Evolutionary conservation across 768 basidiomycete genomes (phyloP), one percentile per base, ranked within the genome.

Genomic region (Panaeolus cyanescens): DNA sequence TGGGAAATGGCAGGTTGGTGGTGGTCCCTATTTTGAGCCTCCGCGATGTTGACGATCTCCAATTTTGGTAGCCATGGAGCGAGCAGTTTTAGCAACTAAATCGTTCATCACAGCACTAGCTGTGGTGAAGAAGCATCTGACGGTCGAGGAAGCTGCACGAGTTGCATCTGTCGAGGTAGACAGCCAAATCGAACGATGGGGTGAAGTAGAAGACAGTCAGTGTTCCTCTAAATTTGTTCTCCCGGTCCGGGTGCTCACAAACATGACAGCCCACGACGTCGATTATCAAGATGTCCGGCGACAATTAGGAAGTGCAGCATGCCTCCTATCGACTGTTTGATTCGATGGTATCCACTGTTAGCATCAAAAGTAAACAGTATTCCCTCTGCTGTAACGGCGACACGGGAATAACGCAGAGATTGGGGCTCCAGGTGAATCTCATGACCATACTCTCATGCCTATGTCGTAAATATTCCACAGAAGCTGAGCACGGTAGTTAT

Each of bases 171-270:
- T 96, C 7, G 97, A 99, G 76, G 96, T 99, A 0, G 82, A 88
- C 64, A 96, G 94, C 72, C 96, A 99, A 77, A 98, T 98, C 62
- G 87, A 96, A 74, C 83, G 89, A 54, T 99, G 97, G 97, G 97
- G 97, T n/a, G 96, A 99, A 76, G 97, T 99, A 0, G 97, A 99
- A 79, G 97, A 99, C 73, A 93, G 96, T 99, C 69, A 81, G 45
- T 50, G 97, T 81, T 22, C 32, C 42, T 65, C 54, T 58, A 33
- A 20, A 39, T 39, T 37, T 32, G 37, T 45, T n/a, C 55, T 22
- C 7, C 31, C 61, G 53, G 59, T 22, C 54, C 68, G 50, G 68
- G 32, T 32, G 25, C 45, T 50, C 25, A 50, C 30, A 28, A 50
- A 13, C 45, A 55, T 40, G 55, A 36, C 74, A 99, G 96, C 97